A percentile compares a stretch with the other conserved stretches of the same genome.
phyloP scores from a whole-genome alignment of 176 grass and related monocot genomes.

The Carex pumila region DNA sequence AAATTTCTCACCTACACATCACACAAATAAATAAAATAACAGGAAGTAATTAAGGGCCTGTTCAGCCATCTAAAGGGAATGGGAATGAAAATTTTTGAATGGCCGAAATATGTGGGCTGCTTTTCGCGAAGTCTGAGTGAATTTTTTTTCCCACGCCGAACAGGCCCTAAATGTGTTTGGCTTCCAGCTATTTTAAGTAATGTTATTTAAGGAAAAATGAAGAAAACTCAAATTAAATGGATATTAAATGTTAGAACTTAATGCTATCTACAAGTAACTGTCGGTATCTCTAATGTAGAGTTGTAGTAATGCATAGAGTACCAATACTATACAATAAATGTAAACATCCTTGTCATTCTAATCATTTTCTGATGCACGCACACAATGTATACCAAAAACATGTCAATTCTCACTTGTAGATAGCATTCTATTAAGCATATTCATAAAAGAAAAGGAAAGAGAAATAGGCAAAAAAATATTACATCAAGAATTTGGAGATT shows the following conservation, averaged over 20 bases:
- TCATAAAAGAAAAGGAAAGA: neutral
- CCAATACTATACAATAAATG: neutral
- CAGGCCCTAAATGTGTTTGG: neutral
- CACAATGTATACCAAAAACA: neutral
- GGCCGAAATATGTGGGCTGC: too few species aligned
- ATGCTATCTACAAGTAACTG: neutral
- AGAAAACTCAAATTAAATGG: neutral
- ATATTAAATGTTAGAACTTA: neutral
- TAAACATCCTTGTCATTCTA: neutral
- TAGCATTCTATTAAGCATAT: neutral
- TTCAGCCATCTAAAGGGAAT: too few species aligned
- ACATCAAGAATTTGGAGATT: slow-evolving; percentile 98
- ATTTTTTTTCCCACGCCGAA: too few species aligned
- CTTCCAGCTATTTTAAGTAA: neutral
- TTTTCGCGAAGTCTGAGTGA: too few species aligned
- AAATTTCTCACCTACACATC: slow-evolving; percentile 60
- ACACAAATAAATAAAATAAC: slow-evolving; percentile 23
- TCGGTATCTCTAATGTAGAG: neutral
- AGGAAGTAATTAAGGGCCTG: neutral
- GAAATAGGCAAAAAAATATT: slow-evolving; percentile 15
- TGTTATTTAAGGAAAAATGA: neutral
- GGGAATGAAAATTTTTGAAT: too few species aligned
- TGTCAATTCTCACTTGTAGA: neutral
- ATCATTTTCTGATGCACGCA: neutral
- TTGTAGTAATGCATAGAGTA: neutral